Evolutionary conservation across 2,329 filamentous ascomycete species (phyloP).

Genomic region (Arthrobotrys conoides): DNA sequence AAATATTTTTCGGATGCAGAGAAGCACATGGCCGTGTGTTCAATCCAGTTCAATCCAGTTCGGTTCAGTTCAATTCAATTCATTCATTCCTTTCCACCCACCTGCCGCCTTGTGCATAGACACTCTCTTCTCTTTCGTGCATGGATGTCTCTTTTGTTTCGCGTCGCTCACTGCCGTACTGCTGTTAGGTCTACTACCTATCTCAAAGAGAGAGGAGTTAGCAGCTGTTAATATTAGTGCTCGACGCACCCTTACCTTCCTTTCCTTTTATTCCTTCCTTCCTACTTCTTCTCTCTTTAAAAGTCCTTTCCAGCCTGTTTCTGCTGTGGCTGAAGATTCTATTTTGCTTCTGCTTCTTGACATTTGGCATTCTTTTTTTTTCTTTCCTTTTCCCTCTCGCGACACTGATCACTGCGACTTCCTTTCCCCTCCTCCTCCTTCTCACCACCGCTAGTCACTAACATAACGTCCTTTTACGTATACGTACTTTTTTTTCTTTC

Average conservation of each 20-base stretch:
- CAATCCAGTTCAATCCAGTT: neutral
- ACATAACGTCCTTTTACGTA: conserved; percentile 33
- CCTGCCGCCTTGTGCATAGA: conserved; percentile 46
- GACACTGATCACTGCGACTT: conserved; percentile 43
- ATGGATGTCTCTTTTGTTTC: conserved; percentile 52
- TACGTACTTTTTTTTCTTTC: conserved; percentile 15
- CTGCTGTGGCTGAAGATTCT: conserved; percentile 43
- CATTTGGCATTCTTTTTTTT: conserved; percentile 21
- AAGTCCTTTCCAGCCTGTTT: conserved; percentile 38
- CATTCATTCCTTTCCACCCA: conserved; percentile 48
- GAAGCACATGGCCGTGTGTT: conserved; percentile 33
- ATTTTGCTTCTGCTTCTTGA: conserved; percentile 26
- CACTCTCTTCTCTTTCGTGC: conserved; percentile 47
- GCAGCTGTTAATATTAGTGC: conserved; percentile 54
- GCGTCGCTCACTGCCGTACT: conserved; percentile 41
- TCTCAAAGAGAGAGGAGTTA: conserved; percentile 26
- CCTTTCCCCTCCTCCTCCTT: neutral
- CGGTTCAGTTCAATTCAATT: conserved; percentile 1
- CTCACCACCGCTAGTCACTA: neutral
- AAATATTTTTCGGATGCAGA: conserved; percentile 35
- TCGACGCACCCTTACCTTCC: conserved; percentile 56
- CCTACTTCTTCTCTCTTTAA: conserved; percentile 38
- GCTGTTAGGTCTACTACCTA: conserved; percentile 19
- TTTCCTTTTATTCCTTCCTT: conserved; percentile 39
- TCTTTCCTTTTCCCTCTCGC: conserved; percentile 11